Evolutionary conservation across 257 asterid species (phyloP), one percentile per base, ranked within the genome.

Genomic region (Solanum virginianum): DNA sequence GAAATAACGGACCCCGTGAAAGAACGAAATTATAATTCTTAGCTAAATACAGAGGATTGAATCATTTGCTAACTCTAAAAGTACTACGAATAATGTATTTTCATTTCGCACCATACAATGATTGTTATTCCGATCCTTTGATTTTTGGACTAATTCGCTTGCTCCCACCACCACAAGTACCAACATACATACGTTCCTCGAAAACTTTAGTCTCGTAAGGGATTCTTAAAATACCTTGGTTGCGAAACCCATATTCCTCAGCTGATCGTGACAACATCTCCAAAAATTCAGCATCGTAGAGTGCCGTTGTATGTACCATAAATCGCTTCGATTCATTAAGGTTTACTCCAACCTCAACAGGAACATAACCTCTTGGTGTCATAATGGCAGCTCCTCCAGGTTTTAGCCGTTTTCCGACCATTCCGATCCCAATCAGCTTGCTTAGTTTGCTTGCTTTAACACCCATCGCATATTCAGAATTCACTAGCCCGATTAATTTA

Each of bases 161-260:
- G 5, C 82, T 77, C 9, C 82, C 82, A 77, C 63, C 24, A 15
- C 1, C 36, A 51, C 24, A 51, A 75, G 24, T 51, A 51, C 13
- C 22, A 5, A 5, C 3, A 14, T 75, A 79, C 87, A 93, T 86
- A 89, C 90, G 86, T 36, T 93, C 84, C 77, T 90, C 92, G 32
- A 92, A 93, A 82, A 85, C 89, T 66, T 85, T 85, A 2, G 92
- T 89, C 86, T 93, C 96, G 36, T 84, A 88, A 32, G 91, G 94
- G 71, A 92, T 91, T 85, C 90, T 90, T 0, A 93, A 77, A 85
- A 92, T 84, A 14, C 97, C 97, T 80, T 91, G 89, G 41, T 88
- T 92, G 22, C 68, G 14, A 82, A 93, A 93, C 0, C 94, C 97
- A 83, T 91, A 91, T 80, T 93, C 97, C 88, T 91, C 96, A 0